phyloP scores from a whole-genome alignment of 306 rosid genomes.

The Sechiopsis laciniata region DNA sequence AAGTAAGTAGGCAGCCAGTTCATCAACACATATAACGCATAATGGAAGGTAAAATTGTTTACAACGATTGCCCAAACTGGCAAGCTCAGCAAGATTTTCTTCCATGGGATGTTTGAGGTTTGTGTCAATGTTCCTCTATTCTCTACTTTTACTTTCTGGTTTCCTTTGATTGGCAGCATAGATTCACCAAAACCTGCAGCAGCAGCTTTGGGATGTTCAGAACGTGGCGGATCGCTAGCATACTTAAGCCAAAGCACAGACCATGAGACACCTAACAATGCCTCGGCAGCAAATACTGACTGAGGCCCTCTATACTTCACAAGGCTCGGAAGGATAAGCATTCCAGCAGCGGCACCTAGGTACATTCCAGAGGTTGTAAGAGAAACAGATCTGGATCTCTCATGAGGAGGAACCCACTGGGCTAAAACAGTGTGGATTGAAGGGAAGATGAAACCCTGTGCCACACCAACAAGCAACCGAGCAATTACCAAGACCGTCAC shows the following conservation, averaged over 20 bases:
- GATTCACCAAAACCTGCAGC: constrained; percentile 79
- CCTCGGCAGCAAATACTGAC: constrained; percentile 75
- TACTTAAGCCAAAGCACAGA: constrained; percentile 73
- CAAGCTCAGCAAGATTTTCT: constrained; percentile 57
- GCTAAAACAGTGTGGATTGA: constrained; percentile 95
- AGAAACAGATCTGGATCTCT: constrained; percentile 90
- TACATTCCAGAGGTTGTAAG: constrained; percentile 94
- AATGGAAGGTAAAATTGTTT: constrained; percentile 93
- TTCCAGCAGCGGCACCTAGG: constrained; percentile 81
- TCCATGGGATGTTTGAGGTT: constrained; percentile 68
- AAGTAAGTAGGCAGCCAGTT: constrained; percentile 98
- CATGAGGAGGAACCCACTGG: constrained; percentile 98
- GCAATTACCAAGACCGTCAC: constrained; percentile 53
- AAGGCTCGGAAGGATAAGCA: constrained; percentile 73
- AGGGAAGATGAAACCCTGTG: constrained; percentile 93
- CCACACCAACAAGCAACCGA: constrained; percentile 84
- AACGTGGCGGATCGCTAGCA: constrained; percentile 58
- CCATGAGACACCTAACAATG: constrained; percentile 76
- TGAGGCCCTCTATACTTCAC: constrained; percentile 83
- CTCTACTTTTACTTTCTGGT: constrained; percentile 48
- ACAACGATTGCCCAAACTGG: constrained; percentile 98
- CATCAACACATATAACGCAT: constrained; percentile 92
- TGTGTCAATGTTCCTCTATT: constrained; percentile 30
- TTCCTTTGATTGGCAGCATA: constrained; percentile 49
- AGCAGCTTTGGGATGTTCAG: constrained; percentile 72